Base-by-base conservation (phyloP, 2,329 filamentous ascomycete species). In the Colletotrichum eremochloae region DNA sequence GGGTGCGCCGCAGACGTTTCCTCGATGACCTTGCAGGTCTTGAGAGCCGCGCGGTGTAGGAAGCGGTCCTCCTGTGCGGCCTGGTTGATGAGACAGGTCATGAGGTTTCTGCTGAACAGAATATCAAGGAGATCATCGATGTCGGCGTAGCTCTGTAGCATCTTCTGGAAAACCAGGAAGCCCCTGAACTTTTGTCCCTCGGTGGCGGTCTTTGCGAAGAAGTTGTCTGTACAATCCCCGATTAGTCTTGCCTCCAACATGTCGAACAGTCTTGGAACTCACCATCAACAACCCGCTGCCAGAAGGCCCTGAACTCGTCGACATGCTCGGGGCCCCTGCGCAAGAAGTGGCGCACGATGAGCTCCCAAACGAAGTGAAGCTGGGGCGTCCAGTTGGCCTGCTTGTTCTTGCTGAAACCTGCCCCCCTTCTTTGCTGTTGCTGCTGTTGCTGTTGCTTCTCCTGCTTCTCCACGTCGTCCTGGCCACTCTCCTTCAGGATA, bases 181-280 rank as follows among this genome's bases (percentile, higher is more conserved):
- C 96, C 96, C 81, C 94, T 95, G 78, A 94, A 94, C 81, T 98
- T 98, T 68, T 97, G 93, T 76, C 95, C 94, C 55, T 95, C 91
- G 1, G 95, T 97, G 9, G 95, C 92, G 14, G 89, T 90, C 68
- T 92, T 90, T 7, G 94, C 92, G 79, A 98, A 98, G 4, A 98
- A 87, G 11, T 93, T 92, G 79, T 96, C 93, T 96, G 74, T 0
- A 29, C 60, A 11, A 31, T 57, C 2, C 55, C 55, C 61, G 50
- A 76, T 81, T 74, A 84, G 76, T 55, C 33, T 7, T n/a, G 38
- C 1, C 1, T 40, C 44, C 7, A 46, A 2, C 18, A 15, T 44
- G 3, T 3, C 52, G 11, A 31, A 2, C 18, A 29, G 20, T 40
- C 12, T 2, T 38, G 7, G 31, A 70, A 85, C 91, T 85, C 82